Percentiles rank a stretch among this genome's conserved stretches.
These are phyloP conservation scores for Termitomyces sp. DNA, from an alignment of 768 basidiomycete species.

Conservation along the genomic window DNA sequence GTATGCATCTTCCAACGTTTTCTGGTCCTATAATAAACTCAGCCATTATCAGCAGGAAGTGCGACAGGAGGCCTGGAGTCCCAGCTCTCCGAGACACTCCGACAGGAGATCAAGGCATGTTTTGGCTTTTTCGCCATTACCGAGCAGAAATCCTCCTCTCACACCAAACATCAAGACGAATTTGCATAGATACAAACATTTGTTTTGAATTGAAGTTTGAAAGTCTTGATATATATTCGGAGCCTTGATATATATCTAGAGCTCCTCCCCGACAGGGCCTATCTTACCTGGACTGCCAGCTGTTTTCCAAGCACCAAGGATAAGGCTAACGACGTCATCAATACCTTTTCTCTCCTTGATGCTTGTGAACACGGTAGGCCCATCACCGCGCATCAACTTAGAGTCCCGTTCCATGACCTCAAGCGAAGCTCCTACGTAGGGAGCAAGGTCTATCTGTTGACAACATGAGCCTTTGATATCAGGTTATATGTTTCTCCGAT, in stretches of 20 bases:
- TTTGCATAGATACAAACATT: not conserved
- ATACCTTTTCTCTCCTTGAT: slow-evolving; percentile 78
- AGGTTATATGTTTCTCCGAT: too few relatives aligned
- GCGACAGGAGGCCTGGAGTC: not conserved
- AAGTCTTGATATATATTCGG: not conserved
- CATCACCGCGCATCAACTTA: slow-evolving; percentile 89
- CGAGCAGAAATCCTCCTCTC: not conserved
- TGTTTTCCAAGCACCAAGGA: slow-evolving; percentile 85
- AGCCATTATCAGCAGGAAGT: not conserved
- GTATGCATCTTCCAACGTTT: not conserved
- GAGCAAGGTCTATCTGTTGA: slow-evolving; percentile 84
- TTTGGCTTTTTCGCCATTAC: not conserved
- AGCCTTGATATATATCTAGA: not conserved
- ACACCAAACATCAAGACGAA: not conserved
- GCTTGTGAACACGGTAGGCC: slow-evolving; percentile 89
- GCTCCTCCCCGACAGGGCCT: slow-evolving; percentile 42
- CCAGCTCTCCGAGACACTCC: not conserved
- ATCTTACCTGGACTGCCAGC: slow-evolving; percentile 71
- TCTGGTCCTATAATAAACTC: not conserved
- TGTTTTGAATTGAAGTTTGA: not conserved
- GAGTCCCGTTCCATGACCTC: slow-evolving; percentile 94
- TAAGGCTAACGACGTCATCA: slow-evolving; percentile 74
- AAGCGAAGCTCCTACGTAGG: slow-evolving; percentile 88
- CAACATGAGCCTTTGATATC: not conserved
- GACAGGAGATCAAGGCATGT: not conserved